Percentiles rank a stretch among this genome's conserved stretches.
These are phyloP conservation scores for Cercospora sojina DNA, from an alignment of 2,329 filamentous ascomycete species.

Conservation along the genomic window DNA sequence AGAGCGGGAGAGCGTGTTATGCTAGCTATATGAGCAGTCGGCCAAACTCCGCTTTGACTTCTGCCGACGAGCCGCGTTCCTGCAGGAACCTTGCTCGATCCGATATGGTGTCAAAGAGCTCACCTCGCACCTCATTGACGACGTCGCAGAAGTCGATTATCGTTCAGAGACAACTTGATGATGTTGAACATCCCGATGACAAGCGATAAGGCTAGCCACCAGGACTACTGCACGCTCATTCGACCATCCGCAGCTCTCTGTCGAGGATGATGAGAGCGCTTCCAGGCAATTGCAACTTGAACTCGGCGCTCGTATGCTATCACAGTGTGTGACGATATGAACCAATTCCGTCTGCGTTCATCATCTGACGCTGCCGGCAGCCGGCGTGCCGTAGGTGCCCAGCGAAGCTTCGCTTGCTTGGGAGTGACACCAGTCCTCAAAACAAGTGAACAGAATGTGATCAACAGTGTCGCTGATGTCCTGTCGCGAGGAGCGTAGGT, in stretches of 20 bases:
- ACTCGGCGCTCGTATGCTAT: neutral
- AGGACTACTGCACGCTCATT: neutral
- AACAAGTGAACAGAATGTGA: neutral
- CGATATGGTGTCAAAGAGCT: constrained; percentile 29
- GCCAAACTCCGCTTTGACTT: constrained; percentile 1
- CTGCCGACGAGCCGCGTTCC: constrained; percentile 22
- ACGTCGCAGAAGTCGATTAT: neutral
- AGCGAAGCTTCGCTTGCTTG: neutral
- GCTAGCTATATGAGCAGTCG: neutral
- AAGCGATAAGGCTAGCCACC: neutral
- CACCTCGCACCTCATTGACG: constrained; percentile 25
- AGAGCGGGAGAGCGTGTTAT: neutral
- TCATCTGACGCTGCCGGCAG: neutral
- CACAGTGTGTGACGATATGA: neutral
- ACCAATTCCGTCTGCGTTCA: neutral
- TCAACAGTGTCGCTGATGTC: neutral
- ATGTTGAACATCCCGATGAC: neutral
- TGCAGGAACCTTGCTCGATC: constrained; percentile 14
- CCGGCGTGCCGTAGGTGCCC: neutral
- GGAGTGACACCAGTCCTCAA: neutral
- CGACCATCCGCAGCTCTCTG: neutral
- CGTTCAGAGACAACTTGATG: neutral
- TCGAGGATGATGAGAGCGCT: neutral
- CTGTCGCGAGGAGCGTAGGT: too few species aligned
- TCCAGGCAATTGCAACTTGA: neutral